phyloP scores from a whole-genome alignment of 2,329 filamentous ascomycete species.

The Fusarium sp. region DNA sequence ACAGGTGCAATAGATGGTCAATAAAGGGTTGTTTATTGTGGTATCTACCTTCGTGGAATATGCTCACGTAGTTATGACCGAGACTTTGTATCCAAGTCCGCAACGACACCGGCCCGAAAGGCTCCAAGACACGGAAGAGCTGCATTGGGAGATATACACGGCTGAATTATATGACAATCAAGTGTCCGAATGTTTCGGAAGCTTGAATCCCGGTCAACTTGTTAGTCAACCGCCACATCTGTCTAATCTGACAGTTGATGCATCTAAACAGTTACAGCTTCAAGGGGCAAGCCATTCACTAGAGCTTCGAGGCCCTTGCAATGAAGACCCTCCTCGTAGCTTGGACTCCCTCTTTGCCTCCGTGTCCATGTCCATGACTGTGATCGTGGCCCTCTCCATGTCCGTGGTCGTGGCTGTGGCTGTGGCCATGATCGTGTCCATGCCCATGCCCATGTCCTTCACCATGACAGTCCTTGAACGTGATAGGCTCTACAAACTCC shows the following conservation, averaged over 20 bases:
- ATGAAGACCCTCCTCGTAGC: slow-evolving; percentile 50
- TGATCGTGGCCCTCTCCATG: background rate
- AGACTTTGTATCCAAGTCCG: background rate
- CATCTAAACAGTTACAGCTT: background rate
- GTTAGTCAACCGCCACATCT: background rate
- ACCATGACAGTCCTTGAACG: slow-evolving; percentile 47
- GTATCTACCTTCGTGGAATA: background rate
- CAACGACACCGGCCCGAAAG: background rate
- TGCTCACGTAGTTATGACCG: background rate
- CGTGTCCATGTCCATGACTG: slow-evolving; percentile 11
- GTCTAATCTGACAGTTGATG: background rate
- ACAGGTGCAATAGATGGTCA: background rate
- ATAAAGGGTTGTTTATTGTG: background rate
- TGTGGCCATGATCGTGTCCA: slow-evolving; percentile 8
- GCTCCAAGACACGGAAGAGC: background rate
- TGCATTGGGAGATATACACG: background rate
- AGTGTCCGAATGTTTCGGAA: background rate
- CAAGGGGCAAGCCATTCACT: background rate
- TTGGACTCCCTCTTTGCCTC: background rate
- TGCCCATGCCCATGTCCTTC: slow-evolving; percentile 16
- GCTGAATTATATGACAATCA: background rate
- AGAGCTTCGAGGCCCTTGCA: slow-evolving; percentile 57
- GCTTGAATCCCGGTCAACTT: background rate
- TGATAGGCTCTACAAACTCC: slow-evolving; percentile 59
- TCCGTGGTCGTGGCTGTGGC: slow-evolving; percentile 10